Base-by-base conservation (phyloP, 1,284 basidiomycete species). In the Tetrapyrgos nigripes region DNA sequence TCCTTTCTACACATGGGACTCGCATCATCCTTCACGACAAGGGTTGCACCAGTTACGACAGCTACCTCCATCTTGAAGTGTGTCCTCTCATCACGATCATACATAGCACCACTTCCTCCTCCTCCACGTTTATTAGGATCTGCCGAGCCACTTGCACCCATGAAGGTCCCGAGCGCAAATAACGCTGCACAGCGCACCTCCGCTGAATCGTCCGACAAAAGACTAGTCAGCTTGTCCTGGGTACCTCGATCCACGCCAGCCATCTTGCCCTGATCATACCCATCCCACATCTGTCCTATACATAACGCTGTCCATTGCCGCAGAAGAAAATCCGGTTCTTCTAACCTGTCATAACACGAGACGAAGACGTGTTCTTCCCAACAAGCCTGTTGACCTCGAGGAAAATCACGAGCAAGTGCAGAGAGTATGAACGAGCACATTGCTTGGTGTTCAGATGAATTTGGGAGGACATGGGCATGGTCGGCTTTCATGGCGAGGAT, bases 361-460 rank as follows among this genome's bases (percentile, higher is more conserved):
- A 97, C 93, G 68, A 99, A 95, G 0, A 98, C 94, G 26, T 89
- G 83, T 63, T 94, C 92, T 58, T 86, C 82, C 74, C 92, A 86
- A 71, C 94, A 97, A 0, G 93, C 94, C 54, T 86, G 84, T 74
- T 99, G 96, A 1, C 96, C 97, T 1, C 85, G 84, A 6, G 87
- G 84, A 72, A 92, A 96, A 67, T 96, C 95, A 23, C 97, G 89
- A 56, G 93, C 92, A 60, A 98, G 89, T 27, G 96, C 90, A n/a
- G 93, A 86, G 23, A 99, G 87, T 66, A 98, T 96, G 76, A 98
- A 99, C 0, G 96, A 94, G 70, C 96, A 99, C 97, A 99, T 99
- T 0, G 97, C 97, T 60, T 96, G 94, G 74, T 99, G 96, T 74
- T 99, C 97, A 14, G 94, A 93, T 51, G 91, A 89, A 74, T 99